Evolutionary conservation across 192 early-diverging fungal genomes (phyloP), one percentile per base, ranked within the genome.

Genomic region (Mortierella antarctica): DNA sequence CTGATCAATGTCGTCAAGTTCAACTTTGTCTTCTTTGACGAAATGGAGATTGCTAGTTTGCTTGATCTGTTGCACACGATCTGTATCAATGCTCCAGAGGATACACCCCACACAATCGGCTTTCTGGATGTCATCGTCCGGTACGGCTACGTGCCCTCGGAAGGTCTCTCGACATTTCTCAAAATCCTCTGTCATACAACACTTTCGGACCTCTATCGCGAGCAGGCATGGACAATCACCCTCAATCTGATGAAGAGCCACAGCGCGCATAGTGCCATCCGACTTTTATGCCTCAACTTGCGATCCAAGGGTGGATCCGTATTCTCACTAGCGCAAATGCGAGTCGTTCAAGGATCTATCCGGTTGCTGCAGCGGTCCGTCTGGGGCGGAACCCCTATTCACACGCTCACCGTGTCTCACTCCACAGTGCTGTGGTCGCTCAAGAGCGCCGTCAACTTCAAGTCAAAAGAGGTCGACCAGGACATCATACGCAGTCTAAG

Each of bases 221-320:
- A 82, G 41, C 73, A 60, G 62, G 74, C 73, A 40, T 92, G 89
- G 90, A 71, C 82, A 40, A 89, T 91, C 55, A 88, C 91, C 69
- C 76, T 82, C 23, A 91, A 92, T 73, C 69, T 93, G 44, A 74
- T 92, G 62, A 84, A 83, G 52, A 90, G 88, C 41, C 91, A 91
- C 50, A 88, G 86, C 59, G 89, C 88, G 0, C 86, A 89, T n/a
- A 87, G 79, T 39, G 78, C 88, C 4, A 88, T 90, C 21, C 73
- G 84, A 53, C 83, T 84, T 2, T 59, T 93, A 17, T 92, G 88
- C 65, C 77, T 86, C 39, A 86, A 87, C 52, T 49, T 91, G 31
- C 83, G 77, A n/a, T 62, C 65, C 0, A 80, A 86, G 40, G 53
- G 55, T 50, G 70, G 57, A 17, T 56, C 48, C 11, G 15, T 46